Conservation (phyloP, 441 rosid species). For the Jatropha multifida region DNA sequence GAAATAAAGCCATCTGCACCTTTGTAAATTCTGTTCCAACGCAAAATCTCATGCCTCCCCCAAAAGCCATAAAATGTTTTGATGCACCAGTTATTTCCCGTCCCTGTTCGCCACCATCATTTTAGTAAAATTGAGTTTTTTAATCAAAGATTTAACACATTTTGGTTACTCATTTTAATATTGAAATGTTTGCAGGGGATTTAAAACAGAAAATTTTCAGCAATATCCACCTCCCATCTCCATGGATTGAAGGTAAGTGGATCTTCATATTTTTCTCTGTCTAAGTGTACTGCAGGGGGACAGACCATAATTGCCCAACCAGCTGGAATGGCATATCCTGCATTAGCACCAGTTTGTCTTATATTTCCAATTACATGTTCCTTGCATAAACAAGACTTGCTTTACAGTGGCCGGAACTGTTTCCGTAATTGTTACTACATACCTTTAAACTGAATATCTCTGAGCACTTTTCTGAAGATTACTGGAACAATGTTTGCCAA, state of each 20-base stretch:
- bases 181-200: conserved; percentile 15
- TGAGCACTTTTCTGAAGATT: conserved; percentile 86
- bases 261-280: conserved; percentile 67
- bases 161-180: background rate
- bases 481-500: conserved; percentile 94
- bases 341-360: conserved; percentile 20
- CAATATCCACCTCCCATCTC: conserved; percentile 72
- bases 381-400: conserved; percentile 7
- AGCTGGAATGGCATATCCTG: conserved; percentile 92
- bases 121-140: background rate
- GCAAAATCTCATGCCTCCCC: conserved; percentile 98
- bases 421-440: conserved; percentile 10
- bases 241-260: conserved; percentile 88
- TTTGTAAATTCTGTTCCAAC: conserved; percentile 95
- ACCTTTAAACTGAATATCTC: conserved; percentile 76
- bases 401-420: conserved; percentile 13
- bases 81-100: conserved; percentile 54
- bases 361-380: background rate
- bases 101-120: conserved; percentile 47
- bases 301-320: conserved; percentile 99
- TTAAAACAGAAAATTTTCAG: background rate
- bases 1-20: conserved; percentile 91
- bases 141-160: background rate
- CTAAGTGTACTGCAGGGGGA: conserved; percentile 97
- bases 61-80: conserved; percentile 95